Evolutionary conservation across 257 asterid genomes (phyloP), one percentile per base, ranked within the genome.

Genomic region (Coffea canephora): DNA sequence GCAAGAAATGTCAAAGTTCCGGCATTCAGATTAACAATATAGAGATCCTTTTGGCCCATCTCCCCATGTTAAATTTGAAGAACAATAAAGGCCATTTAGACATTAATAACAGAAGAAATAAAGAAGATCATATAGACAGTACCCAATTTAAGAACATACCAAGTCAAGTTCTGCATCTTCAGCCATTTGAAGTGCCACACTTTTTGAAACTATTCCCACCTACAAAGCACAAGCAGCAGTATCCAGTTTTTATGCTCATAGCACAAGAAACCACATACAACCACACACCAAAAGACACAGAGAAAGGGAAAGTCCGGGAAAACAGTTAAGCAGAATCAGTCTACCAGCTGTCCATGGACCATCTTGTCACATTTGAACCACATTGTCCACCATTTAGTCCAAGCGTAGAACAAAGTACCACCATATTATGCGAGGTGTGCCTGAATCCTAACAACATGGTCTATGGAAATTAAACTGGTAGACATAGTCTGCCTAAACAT

Each of bases 151-250:
- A 64, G 62, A 81, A 79, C 91, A 88, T 91, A 96, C 99, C 99
- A 96, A 90, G 88, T 94, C 97, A 78, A 96, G 97, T 83, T 86
- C 92, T 77, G 97, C 95, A 70, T 82, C 94, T 70, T 96, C 97
- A 80, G 99, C 99, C 96, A 90, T 91, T 90, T 88, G 92, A 79
- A 91, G 23, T 50, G 99, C 99, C 89, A 89, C 92, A 81, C 82
- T 81, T 84, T 91, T 92, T 10, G 98, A 78, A 34, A 96, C 91
- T 75, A 96, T 39, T 48, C 98, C 99, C 69, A 96, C 92, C 99
- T 95, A 87, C 70, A 86, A 81, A 45, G 41, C 14, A 54, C 84
- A 87, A 82, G 74, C 54, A 85, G 31, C 9, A 70, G 71, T 9
- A 69, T 77, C 78, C 77, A 74, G 55, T 25, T 77, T 55, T 52